Percentiles rank a stretch among this genome's conserved stretches.
phyloP scores from a whole-genome alignment of 257 asterid species.

The Jacaranda copaia region DNA sequence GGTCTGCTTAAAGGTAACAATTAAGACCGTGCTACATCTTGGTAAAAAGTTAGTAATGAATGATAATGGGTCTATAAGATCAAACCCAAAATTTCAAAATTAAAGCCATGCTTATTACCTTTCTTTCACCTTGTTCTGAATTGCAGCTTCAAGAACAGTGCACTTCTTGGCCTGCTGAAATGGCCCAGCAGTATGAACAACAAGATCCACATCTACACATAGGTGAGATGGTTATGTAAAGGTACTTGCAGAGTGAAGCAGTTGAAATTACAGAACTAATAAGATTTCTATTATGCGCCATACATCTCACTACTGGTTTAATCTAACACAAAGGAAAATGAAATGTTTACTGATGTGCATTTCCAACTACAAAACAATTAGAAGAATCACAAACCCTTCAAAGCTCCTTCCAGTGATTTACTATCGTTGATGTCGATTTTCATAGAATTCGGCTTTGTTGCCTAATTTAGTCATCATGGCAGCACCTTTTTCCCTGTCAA shows the following conservation, averaged over 20 bases:
- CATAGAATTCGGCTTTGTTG: conserved; percentile 63
- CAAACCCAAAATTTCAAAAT: conserved; percentile 18
- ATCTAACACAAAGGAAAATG: neutral
- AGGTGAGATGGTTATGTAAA: conserved; percentile 9
- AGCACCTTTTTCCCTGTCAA: conserved; percentile 79
- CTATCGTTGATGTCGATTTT: conserved; percentile 70
- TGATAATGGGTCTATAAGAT: neutral
- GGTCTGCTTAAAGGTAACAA: conserved; percentile 55
- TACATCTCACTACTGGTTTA: too few relatives aligned
- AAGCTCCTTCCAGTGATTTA: conserved; percentile 58
- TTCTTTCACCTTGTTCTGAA: conserved; percentile 94
- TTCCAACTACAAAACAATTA: conserved; percentile 14
- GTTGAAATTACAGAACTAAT: neutral
- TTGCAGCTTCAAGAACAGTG: conserved; percentile 89
- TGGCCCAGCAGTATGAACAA: conserved; percentile 95
- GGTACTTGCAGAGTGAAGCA: neutral
- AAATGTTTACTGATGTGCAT: neutral
- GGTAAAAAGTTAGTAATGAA: conserved; percentile 8
- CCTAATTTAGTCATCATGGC: conserved; percentile 73
- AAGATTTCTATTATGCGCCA: neutral
- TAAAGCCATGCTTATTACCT: conserved; percentile 59
- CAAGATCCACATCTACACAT: conserved; percentile 84
- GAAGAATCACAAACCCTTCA: conserved; percentile 55
- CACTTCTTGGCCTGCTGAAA: conserved; percentile 86
- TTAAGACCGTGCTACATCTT: conserved; percentile 1